Evolutionary conservation across 2,329 filamentous ascomycete genomes (phyloP), one percentile per base, ranked within the genome.

Genomic region (Immersiporthe knoxdaviesiana): DNA sequence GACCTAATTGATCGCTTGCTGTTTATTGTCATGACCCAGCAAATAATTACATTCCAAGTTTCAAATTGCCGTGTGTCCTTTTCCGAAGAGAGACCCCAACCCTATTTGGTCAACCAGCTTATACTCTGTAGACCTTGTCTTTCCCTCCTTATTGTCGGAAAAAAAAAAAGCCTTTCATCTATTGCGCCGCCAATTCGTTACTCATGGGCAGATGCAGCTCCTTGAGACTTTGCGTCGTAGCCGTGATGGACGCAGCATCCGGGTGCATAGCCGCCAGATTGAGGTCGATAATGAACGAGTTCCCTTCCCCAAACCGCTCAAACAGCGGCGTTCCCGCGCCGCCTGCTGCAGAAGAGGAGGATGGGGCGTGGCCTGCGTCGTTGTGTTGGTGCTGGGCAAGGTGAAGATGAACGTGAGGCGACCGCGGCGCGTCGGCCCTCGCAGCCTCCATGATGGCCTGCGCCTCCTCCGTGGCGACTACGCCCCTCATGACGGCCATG

Each of bases 401-500:
- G 35, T 24, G 47, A 32, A 21, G 35, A 10, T 47, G 24, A 18
- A 52, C 16, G 2, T n/a, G 66, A 10, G 47, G 21, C 10, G 16
- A 14, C 1, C 37, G 54, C 35, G 24, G 32, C 30, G 59, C 39
- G 14, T 37, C 47, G 14, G 21, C 44, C 58, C 59, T 63, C 44
- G 63, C 32, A 18, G n/a, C 18, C 7, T 59, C 52, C 66, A 71
- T 66, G 66, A 68, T 47, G 12, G 59, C 60, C 1, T 67, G 68
- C 21, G 66, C 72, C 60, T 73, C 73, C 12, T 58, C 50, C 2
- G 70, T 67, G 14, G 70, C 56, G 27, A 74, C 37, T 8, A 70
- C 56, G 18, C 67, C 69, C 14, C 67, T 67, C 56, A 67, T 66
- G 52, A 73, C 62, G 32, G 71, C 75, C 73, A 76, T 75, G 67